Base-by-base conservation (phyloP, 73 alveolate genomes). In the Paramecium caudatum region DNA sequence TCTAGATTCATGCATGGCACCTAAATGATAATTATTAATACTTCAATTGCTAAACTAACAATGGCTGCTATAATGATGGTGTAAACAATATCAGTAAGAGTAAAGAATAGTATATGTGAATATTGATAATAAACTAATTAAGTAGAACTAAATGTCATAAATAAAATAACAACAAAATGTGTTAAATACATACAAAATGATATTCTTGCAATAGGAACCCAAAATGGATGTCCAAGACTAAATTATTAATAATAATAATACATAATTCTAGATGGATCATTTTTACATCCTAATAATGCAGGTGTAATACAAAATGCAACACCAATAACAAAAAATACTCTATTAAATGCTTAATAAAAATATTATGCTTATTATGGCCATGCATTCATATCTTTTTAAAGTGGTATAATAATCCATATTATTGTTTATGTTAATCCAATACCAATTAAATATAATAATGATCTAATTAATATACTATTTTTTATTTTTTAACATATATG, bases 121-220 rank as follows among this genome's bases (percentile, higher is more conserved):
- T 81, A 17, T 23, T 90, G 36, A 30, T 47, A 69, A 47, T 91
- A 91, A 12, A 55, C 74, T 37, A 81, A 43, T 43, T 82, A 41
- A 0, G 91, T 90, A 47, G 91, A 62, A 37, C 82, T 83, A 33
- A 33, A 46, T 3, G 80, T 33, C 55, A 70, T 86, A 15, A 70
- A 62, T 21, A 61, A 46, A 21, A 93, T 90, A 9, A 93, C 82
- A 47, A 90, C 25, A n/a, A 47, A 47, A 68, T 93, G 96, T 10
- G 91, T 82, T 55, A 93, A 48, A 61, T 93, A 91, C 62, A 91
- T 55, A n/a, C 85, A 34, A 61, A 82, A 82, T 19, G 94, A 55
- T 4, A 83, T 85, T 49, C 96, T 82, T 0, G 96, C 93, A 8
- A 93, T 91, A 1, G 94, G 93, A 6, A 86, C 69, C 93, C 93